Conservation (phyloP, 2,329 filamentous ascomycete genomes). For the Neopestalotiopsis rosae region DNA sequence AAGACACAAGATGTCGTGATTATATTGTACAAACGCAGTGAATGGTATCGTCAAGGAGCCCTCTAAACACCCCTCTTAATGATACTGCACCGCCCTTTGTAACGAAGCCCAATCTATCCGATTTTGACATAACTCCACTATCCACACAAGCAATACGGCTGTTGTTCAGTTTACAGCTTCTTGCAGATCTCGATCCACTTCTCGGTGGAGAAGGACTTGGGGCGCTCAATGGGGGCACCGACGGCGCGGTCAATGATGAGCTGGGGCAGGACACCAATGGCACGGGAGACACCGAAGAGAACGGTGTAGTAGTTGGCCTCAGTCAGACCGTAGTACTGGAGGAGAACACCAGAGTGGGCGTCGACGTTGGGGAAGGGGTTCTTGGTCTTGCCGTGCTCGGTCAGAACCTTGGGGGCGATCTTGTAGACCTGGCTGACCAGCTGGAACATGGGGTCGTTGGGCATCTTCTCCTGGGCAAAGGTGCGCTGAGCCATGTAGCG, state of each 20-base stretch:
- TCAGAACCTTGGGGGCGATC: slow-evolving; percentile 96
- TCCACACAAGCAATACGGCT: slow-evolving; percentile 27
- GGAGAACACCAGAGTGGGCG: slow-evolving; percentile 97
- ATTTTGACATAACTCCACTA: slow-evolving; percentile 32
- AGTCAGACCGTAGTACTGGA: slow-evolving; percentile 99
- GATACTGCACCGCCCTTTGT: slow-evolving; percentile 30
- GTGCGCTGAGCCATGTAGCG: slow-evolving; percentile 98
- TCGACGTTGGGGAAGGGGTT: slow-evolving; percentile 99
- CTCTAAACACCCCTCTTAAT: slow-evolving; percentile 30
- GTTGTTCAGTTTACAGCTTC: slow-evolving; percentile 72
- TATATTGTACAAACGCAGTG: slow-evolving; percentile 37
- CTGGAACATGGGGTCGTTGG: slow-evolving; percentile 99
- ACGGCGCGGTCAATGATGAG: slow-evolving; percentile 99
- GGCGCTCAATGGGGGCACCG: slow-evolving; percentile 95
- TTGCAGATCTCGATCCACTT: slow-evolving; percentile 94
- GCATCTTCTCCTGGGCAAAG: slow-evolving; percentile 91
- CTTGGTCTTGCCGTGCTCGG: slow-evolving; percentile 99
- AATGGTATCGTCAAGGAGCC: slow-evolving; percentile 39
- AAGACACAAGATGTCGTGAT: slow-evolving; percentile 17
- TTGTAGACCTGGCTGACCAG: slow-evolving; percentile 99
- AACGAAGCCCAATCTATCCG: slow-evolving; percentile 35
- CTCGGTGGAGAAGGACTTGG: slow-evolving; percentile 98
- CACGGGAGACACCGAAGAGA: slow-evolving; percentile 97
- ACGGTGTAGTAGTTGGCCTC: slow-evolving; percentile 99
- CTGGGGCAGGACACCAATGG: slow-evolving; percentile 97